Evolutionary conservation across 2,329 filamentous ascomycete species (phyloP).

Genomic region (Verticillium dahliae): DNA sequence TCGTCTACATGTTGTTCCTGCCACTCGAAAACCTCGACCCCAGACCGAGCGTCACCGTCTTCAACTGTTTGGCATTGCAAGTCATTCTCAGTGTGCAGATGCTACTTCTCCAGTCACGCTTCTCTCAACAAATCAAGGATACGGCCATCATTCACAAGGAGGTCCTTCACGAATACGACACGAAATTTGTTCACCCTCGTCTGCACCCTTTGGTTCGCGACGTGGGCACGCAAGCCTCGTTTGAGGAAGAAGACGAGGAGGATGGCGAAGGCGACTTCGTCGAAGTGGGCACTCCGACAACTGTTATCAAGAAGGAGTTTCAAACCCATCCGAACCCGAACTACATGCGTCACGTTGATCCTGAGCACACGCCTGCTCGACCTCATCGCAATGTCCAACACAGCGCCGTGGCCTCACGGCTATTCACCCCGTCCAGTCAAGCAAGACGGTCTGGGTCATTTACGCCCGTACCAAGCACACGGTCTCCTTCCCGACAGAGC

Average conservation of each 20-base stretch:
- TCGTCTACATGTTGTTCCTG: constrained; percentile 83
- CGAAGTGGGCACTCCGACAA: constrained; percentile 45
- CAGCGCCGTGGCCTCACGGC: constrained; percentile 8
- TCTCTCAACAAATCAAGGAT: constrained; percentile 81
- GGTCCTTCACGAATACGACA: constrained; percentile 92
- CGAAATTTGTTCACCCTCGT: constrained; percentile 86
- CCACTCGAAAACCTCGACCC: constrained; percentile 71
- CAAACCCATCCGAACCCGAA: constrained; percentile 77
- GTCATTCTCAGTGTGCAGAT: constrained; percentile 71
- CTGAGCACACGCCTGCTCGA: constrained; percentile 34
- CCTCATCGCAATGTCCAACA: background rate
- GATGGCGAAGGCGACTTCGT: constrained; percentile 31
- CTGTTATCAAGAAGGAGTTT: constrained; percentile 68
- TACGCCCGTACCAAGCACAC: constrained; percentile 19
- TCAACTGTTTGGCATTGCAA: constrained; percentile 74
- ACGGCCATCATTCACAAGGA: constrained; percentile 79
- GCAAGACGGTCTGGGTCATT: constrained; percentile 27
- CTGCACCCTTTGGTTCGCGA: constrained; percentile 72
- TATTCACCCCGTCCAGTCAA: constrained; percentile 9
- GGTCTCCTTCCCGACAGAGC: constrained; percentile 24
- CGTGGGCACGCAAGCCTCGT: constrained; percentile 73
- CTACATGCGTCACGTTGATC: constrained; percentile 67
- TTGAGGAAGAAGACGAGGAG: constrained; percentile 32
- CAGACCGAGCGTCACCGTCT: constrained; percentile 77
- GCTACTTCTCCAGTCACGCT: constrained; percentile 63